phyloP scores from a whole-genome alignment of 2,329 filamentous ascomycete species.

The Microdochium bolleyi region DNA sequence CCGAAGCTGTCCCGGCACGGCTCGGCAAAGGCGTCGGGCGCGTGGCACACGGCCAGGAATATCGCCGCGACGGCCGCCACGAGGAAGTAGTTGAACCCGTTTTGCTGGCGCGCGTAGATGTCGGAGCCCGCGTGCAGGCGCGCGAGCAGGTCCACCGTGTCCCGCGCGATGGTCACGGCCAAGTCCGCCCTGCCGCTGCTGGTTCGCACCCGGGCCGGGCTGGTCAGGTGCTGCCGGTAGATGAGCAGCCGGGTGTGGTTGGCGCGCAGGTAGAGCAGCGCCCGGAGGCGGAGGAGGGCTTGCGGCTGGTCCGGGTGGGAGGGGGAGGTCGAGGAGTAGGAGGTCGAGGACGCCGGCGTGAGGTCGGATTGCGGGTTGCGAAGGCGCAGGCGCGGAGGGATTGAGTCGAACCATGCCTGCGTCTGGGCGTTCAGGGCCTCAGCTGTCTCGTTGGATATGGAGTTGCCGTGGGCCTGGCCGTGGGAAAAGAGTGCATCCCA shows the following conservation, averaged over 20 bases:
- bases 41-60: constrained; percentile 35
- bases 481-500: no score
- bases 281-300: constrained; percentile 29
- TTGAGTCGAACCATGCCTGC: no score
- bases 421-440: no score
- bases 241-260: constrained; percentile 36
- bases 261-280: constrained; percentile 32
- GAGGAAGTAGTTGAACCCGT: constrained; percentile 31
- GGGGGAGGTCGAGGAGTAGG: no score
- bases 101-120: constrained; percentile 28
- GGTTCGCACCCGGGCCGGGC: constrained; percentile 24
- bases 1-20: constrained; percentile 14
- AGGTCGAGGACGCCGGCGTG: no score
- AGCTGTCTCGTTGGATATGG: no score
- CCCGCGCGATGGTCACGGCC: no score
- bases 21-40: constrained; percentile 29
- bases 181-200: no score
- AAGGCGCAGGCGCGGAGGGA: no score
- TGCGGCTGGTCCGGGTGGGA: no score
- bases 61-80: constrained; percentile 28
- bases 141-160: constrained; percentile 20
- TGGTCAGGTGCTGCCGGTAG: constrained; percentile 33
- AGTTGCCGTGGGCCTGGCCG: no score
- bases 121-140: constrained; percentile 25
- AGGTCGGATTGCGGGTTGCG: no score